Percentiles rank a stretch among this genome's conserved stretches.
These are phyloP conservation scores for Aspergillus wentii DNA, from an alignment of 495 filamentous ascomycete genomes.

Conservation along the genomic window DNA sequence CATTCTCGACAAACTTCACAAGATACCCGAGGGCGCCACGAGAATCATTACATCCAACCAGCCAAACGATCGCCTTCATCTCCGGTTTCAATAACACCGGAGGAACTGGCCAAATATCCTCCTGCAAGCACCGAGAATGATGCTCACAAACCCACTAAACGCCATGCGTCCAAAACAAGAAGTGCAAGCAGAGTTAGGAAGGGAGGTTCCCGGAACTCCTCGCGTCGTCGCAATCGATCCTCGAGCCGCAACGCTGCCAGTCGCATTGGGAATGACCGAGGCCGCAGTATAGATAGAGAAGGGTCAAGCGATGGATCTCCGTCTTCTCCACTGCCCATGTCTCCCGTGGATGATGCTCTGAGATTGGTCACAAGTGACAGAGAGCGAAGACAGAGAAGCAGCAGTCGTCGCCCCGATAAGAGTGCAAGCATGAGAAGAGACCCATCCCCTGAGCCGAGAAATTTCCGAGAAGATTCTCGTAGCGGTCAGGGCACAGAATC, in stretches of 20 bases:
- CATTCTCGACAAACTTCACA: conserved; percentile 57
- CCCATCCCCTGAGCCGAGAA: conserved; percentile 41
- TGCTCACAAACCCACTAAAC: too few relatives aligned
- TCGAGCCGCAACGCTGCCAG: conserved; percentile 37
- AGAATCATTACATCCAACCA: conserved; percentile 66
- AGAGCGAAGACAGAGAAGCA: conserved; percentile 57
- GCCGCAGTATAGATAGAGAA: conserved; percentile 51
- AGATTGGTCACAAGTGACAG: conserved; percentile 55
- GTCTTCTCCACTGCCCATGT: conserved; percentile 74
- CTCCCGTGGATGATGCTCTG: conserved; percentile 53
- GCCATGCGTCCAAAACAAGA: conserved; percentile 32
- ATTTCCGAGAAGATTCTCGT: conserved; percentile 40
- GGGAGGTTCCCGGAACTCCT: conserved; percentile 27
- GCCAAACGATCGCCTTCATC: conserved; percentile 87
- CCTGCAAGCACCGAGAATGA: too few relatives aligned
- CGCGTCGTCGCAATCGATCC: conserved; percentile 32
- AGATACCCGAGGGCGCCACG: conserved; percentile 62
- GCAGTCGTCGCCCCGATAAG: conserved; percentile 42
- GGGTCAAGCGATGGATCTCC: conserved; percentile 64
- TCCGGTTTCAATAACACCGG: conserved; percentile 86
- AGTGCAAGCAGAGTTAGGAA: conserved; percentile 36
- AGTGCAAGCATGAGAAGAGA: conserved; percentile 41
- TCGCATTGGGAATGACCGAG: conserved; percentile 44
- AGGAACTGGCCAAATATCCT: conserved; percentile 62
- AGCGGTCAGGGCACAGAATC: conserved; percentile 37